Percentiles rank a stretch among this genome's conserved stretches.
phyloP scores from a whole-genome alignment of 164 flowering plant genomes.

The Brasenia schreberi region DNA sequence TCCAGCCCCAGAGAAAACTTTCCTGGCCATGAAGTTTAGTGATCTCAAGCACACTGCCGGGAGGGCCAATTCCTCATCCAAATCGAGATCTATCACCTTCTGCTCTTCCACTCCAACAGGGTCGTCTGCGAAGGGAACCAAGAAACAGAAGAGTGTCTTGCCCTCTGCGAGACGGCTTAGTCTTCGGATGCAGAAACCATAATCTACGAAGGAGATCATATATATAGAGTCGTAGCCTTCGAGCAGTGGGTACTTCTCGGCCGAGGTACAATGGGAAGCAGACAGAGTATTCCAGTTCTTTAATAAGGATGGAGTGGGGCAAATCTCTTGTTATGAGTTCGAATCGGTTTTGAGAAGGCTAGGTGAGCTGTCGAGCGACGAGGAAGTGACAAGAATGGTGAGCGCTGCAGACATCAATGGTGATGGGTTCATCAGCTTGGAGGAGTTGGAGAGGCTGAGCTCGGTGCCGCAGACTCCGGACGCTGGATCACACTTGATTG shows the following conservation, averaged over 20 bases:
- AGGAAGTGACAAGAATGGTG: slow-evolving; percentile 8
- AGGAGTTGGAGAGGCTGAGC: slow-evolving; percentile 52
- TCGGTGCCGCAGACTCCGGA: slow-evolving; percentile 42
- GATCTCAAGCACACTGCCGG: background rate
- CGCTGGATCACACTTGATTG: slow-evolving; percentile 38
- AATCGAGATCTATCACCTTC: slow-evolving; percentile 9
- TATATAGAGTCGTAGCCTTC: background rate
- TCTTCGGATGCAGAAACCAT: background rate
- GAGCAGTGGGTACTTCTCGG: background rate
- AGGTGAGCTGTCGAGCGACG: background rate
- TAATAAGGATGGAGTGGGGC: slow-evolving; percentile 7
- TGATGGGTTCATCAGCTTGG: slow-evolving; percentile 17
- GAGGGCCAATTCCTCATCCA: background rate
- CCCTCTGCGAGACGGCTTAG: slow-evolving; percentile 7
- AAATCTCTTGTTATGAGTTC: slow-evolving; percentile 10
- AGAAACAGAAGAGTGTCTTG: slow-evolving; percentile 55
- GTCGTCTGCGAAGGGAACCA: slow-evolving; percentile 7
- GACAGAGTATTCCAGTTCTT: slow-evolving; percentile 6
- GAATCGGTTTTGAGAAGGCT: slow-evolving; percentile 3
- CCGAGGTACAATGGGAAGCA: background rate
- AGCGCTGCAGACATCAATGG: slow-evolving; percentile 8
- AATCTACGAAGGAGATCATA: background rate
- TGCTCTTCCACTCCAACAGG: background rate
- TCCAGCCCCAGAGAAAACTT: background rate
- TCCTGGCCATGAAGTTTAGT: background rate